Base-by-base conservation (phyloP, 1,139 yeast genomes). In the Candida sp. region DNA sequence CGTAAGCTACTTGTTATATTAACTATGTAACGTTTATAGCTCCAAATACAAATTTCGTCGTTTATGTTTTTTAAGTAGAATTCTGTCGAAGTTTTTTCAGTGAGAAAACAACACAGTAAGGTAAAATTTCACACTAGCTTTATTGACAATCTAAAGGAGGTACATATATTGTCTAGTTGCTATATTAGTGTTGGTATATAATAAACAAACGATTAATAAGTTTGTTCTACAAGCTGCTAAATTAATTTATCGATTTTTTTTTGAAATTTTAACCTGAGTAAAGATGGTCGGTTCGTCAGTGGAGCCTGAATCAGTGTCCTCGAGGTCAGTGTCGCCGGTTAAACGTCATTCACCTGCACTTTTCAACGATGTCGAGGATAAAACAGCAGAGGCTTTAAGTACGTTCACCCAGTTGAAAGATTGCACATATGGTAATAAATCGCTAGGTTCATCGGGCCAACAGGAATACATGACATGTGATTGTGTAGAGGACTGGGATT, bases 401-500 rank as follows among this genome's bases (percentile, higher is more conserved):
- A 71, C 82, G 7, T 93, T 87, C 60, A 69, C 64, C 11, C 77
- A 69, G 47, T 59, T 91, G 40, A 61, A 65, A 25, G 76, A 75
- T 45, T 85, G 93, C 56, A 72, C 78, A 7, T 90, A 90, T 58
- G 70, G 78, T 32, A 68, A 68, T 45, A 84, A 81, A 56, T 50
- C 55, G 37, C 64, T 87, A 21, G 97, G 96, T 2, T 68, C 73
- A 40, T 77, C 90, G 3, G 87, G 87, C 33, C 73, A 66, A 43
- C 72, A 67, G 40, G 91, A 86, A 54, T 77, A 76, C 54, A 89
- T 93, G 95, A 81, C 93, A 19, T 93, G 99, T 73, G 97, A 90
- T 56, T 93, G 99, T 71, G 61, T 55, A 32, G 82, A 79, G 49
- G 61, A 70, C 3, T 70, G 76, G 73, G 75, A 71, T 52, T 48